These are phyloP conservation scores for Micractinium sp. DNA, from an alignment of 139 green algal species.

Conservation along the genomic window DNA sequence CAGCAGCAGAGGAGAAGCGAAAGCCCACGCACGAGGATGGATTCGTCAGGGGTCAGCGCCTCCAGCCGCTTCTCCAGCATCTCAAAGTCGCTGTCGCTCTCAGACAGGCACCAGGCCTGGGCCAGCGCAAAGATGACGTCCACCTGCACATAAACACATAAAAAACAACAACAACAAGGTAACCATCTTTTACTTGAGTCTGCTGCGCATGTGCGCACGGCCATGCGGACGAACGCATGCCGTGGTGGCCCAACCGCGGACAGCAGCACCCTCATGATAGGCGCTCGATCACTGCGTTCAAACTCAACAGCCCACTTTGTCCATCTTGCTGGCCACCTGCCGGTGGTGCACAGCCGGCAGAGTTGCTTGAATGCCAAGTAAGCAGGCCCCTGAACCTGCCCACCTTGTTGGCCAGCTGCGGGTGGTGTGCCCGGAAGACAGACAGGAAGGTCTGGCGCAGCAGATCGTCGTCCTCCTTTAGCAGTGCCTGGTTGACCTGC, in stretches of 20 bases:
- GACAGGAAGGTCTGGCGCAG: slow-evolving; percentile 68
- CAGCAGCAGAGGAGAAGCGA: background rate
- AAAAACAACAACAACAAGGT: too few species aligned
- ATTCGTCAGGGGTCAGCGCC: slow-evolving; percentile 80
- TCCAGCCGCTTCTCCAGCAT: slow-evolving; percentile 78
- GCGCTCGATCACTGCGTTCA: too few species aligned
- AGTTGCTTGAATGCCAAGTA: too few species aligned
- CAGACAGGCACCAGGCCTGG: slow-evolving; percentile 73
- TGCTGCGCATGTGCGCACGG: too few species aligned
- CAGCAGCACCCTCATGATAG: too few species aligned
- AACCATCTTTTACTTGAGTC: too few species aligned
- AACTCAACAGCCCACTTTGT: too few species aligned
- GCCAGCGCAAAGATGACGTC: slow-evolving; percentile 87
- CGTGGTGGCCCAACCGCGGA: too few species aligned
- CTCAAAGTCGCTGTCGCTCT: slow-evolving; percentile 80
- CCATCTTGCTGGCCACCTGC: too few species aligned
- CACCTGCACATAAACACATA: slow-evolving; percentile 42
- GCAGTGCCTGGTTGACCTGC: slow-evolving; percentile 55
- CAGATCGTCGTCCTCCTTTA: slow-evolving; percentile 56
- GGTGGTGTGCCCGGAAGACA: slow-evolving; percentile 81
- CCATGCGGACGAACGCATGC: too few species aligned
- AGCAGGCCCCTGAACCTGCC: too few species aligned
- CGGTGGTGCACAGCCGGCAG: too few species aligned
- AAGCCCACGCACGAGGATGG: slow-evolving; percentile 73
- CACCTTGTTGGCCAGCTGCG: slow-evolving; percentile 43